Evolutionary conservation across 2,329 filamentous ascomycete genomes (phyloP), one percentile per base, ranked within the genome.

Genomic region (Magnaporthales sp.): DNA sequence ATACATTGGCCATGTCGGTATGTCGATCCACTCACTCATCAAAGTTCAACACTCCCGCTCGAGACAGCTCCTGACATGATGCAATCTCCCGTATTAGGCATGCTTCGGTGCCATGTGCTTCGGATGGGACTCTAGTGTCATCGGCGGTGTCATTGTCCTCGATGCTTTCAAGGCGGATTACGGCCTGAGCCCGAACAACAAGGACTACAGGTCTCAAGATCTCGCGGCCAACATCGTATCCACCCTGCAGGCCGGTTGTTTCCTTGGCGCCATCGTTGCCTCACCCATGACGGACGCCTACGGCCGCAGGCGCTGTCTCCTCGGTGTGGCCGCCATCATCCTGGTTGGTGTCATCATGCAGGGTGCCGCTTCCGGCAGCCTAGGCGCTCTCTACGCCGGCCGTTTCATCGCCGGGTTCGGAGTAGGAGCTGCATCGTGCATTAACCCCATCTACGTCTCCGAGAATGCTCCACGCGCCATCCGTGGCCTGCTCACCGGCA

Each of bases 381-480:
- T 76, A 0, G 66, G 74, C 4, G 70, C 70, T 64, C 73, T 75
- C 27, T 74, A 75, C 54, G 69, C 72, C 69, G 74, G 76, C 65
- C 70, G 78, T 67, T 81, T 87, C 62, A 75, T 87, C 29, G 82
- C 82, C 66, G 86, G 85, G 58, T 73, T 88, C 8, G 81, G 79
- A 66, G 77, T 83, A 10, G 80, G 80, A 19, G 80, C 78, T 64
- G 81, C 82, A 54, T 83, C 82, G 46, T 86, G 86, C 79, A 80
- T 87, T 66, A 84, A 83, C 3, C 86, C 86, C 2, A 80, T 85
- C 0, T 88, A 87, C 73, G 84, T 89, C 32, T 82, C 84, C 0
- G 86, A 88, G 71, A 88, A 86, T 69, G 77, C 84, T 2, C 85
- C 85, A 3, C 81, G 83, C 56, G 83, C 82, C 38, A 86, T 87